Conservation (phyloP, 305 asterid genomes). For the Fraxinus nigra region DNA sequence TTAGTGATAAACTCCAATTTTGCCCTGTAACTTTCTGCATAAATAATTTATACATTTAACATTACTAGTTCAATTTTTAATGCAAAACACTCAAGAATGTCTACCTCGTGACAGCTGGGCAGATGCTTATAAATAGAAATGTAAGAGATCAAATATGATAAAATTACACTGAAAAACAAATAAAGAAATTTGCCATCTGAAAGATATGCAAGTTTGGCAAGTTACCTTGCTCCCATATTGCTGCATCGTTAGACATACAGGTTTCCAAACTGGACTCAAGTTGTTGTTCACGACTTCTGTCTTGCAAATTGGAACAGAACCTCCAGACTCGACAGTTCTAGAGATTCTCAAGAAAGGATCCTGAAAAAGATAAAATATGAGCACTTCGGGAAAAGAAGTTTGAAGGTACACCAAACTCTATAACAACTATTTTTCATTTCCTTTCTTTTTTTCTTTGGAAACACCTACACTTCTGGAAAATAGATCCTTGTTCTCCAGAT, state of each 20-base stretch:
- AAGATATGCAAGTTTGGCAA: slow-evolving; percentile 1
- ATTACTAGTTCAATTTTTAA: background rate
- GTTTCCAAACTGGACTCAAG: slow-evolving; percentile 74
- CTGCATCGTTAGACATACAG: slow-evolving; percentile 59
- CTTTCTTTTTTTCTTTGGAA: background rate
- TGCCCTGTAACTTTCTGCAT: background rate
- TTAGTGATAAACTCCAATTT: background rate
- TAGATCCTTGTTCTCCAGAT: slow-evolving; percentile 67
- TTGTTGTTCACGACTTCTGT: slow-evolving; percentile 77
- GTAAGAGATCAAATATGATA: background rate
- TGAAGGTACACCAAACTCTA: slow-evolving; percentile 13
- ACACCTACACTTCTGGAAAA: slow-evolving; percentile 69
- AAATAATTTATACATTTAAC: background rate
- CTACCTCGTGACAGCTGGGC: background rate
- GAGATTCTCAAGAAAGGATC: slow-evolving; percentile 89
- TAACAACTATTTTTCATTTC: background rate
- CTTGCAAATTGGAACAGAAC: slow-evolving; percentile 64
- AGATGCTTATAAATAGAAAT: background rate
- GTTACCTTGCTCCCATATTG: slow-evolving; percentile 62
- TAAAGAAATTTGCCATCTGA: background rate
- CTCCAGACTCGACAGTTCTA: slow-evolving; percentile 57
- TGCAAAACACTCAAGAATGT: slow-evolving; percentile 7
- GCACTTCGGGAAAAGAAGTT: slow-evolving; percentile 2
- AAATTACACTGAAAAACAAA: background rate
- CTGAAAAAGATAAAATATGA: slow-evolving; percentile 37